phyloP scores from a whole-genome alignment of 2,329 filamentous ascomycete species.

The Pyricularia sp. region DNA sequence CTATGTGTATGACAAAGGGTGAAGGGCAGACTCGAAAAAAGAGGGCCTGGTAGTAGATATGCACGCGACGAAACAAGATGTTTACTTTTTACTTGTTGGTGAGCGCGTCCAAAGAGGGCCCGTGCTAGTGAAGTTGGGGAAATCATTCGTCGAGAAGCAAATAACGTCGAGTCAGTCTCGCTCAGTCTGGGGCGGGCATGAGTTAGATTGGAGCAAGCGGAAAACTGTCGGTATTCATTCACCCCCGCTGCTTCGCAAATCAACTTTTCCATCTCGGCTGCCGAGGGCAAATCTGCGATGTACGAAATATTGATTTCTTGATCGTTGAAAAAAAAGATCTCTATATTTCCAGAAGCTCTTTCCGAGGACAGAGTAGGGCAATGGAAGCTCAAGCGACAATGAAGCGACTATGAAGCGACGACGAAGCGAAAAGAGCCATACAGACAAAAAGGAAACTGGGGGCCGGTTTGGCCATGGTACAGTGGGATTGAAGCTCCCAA shows the following conservation, averaged over 20 bases:
- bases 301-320: background rate
- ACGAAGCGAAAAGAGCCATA: background rate
- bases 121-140: background rate
- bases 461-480: background rate
- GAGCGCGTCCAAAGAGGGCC: background rate
- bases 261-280: background rate
- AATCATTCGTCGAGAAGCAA: background rate
- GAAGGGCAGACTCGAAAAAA: background rate
- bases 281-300: background rate
- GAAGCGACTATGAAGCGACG: background rate
- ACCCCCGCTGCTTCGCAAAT: background rate
- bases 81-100: background rate
- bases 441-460: background rate
- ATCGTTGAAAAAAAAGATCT: too few relatives aligned
- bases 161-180: background rate
- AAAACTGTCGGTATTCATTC: background rate
- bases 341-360: background rate
- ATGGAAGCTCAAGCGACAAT: background rate
- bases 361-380: background rate
- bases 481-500: background rate
- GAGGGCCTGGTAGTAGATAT: background rate
- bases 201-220: background rate
- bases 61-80: background rate
- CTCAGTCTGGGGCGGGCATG: background rate
- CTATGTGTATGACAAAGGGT: too few relatives aligned